A percentile compares a stretch with the other conserved stretches of the same genome.
Evolutionary conservation across 805 yeast genomes (phyloP).

Genomic region (Pichia nakasei): DNA sequence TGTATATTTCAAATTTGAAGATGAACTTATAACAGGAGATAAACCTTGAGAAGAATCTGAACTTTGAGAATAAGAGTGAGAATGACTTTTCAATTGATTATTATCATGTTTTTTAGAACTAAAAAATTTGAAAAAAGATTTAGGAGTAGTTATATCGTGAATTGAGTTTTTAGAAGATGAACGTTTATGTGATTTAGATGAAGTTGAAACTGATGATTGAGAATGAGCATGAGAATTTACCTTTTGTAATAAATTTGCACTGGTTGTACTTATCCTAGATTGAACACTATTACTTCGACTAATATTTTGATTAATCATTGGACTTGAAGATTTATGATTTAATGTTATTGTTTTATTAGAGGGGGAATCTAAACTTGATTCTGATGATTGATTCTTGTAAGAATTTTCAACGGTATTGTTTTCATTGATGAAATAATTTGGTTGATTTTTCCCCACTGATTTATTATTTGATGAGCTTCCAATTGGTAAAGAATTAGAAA

Average conservation of each 20-base stretch:
- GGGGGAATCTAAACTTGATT: slow-evolving; percentile 1
- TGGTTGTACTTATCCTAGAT: slow-evolving; percentile 3
- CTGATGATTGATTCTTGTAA: neutral
- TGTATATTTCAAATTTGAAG: neutral
- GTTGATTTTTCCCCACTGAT: neutral
- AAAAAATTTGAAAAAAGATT: slow-evolving; percentile 25
- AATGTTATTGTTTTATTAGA: neutral
- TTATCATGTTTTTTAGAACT: slow-evolving; percentile 1
- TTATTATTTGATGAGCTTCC: neutral
- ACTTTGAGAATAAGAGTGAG: neutral
- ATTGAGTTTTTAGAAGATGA: slow-evolving; percentile 23
- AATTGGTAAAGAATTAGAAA: slow-evolving; percentile 6
- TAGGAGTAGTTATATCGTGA: slow-evolving; percentile 22
- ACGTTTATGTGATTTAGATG: slow-evolving; percentile 40
- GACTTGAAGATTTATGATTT: neutral
- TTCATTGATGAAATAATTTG: neutral
- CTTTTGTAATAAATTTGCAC: neutral
- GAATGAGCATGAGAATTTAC: neutral
- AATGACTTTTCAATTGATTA: neutral
- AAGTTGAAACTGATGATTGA: slow-evolving; percentile 23
- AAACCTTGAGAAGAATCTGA: slow-evolving; percentile 4
- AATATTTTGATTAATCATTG: neutral
- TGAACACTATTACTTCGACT: slow-evolving; percentile 6
- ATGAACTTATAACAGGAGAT: neutral
- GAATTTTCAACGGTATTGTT: no score